Evolutionary conservation across 2,329 filamentous ascomycete genomes (phyloP).

Genomic region (Capronia epimyces): DNA sequence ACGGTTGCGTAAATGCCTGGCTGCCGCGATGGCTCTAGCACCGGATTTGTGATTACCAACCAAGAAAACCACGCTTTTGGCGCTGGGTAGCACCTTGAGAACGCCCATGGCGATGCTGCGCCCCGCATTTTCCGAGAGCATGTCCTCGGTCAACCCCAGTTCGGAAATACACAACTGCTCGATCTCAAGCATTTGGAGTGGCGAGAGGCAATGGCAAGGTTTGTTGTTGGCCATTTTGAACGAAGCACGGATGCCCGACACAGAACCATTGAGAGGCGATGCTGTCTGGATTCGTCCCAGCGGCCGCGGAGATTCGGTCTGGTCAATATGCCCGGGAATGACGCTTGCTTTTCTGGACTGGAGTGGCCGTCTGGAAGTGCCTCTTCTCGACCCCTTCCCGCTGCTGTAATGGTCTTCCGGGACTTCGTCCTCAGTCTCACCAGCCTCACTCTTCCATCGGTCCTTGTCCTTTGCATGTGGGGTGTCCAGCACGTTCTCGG

Average conservation of each 20-base stretch:
- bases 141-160: slow-evolving; percentile 77
- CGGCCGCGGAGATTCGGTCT: slow-evolving; percentile 27
- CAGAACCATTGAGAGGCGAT: slow-evolving; percentile 39
- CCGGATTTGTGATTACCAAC: slow-evolving; percentile 93
- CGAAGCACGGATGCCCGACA: slow-evolving; percentile 29
- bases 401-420: slow-evolving; percentile 41
- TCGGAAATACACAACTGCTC: slow-evolving; percentile 88
- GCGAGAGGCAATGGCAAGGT: slow-evolving; percentile 54
- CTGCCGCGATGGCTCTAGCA: slow-evolving; percentile 75
- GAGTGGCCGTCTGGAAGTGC: slow-evolving; percentile 36
- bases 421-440: slow-evolving; percentile 49
- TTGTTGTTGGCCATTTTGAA: slow-evolving; percentile 53
- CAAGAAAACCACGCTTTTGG: slow-evolving; percentile 60
- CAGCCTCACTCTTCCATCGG: slow-evolving; percentile 68
- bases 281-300: slow-evolving; percentile 32
- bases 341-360: slow-evolving; percentile 42
- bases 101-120: slow-evolving; percentile 82
- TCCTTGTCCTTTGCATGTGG: slow-evolving; percentile 37
- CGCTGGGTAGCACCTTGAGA: slow-evolving; percentile 48
- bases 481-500: slow-evolving; percentile 80
- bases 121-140: slow-evolving; percentile 88
- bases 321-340: slow-evolving; percentile 35
- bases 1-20: slow-evolving; percentile 78
- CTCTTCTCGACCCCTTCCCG: slow-evolving; percentile 43
- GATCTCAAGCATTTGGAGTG: slow-evolving; percentile 83